phyloP scores from a whole-genome alignment of 2,329 filamentous ascomycete species.

The Rutstroemia sp. region DNA sequence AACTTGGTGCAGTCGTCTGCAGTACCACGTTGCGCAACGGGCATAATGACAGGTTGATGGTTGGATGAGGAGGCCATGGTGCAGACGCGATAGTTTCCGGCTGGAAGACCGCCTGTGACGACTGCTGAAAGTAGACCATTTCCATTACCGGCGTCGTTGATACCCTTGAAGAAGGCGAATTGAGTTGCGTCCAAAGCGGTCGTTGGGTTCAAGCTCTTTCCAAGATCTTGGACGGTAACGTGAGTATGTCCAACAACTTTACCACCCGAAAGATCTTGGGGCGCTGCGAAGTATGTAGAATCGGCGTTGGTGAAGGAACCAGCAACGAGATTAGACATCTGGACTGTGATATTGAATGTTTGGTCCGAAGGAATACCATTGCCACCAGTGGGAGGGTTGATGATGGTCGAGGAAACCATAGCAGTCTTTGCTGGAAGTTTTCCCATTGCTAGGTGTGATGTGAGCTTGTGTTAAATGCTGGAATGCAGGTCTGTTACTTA shows the following conservation, averaged over 20 bases:
- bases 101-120: conserved; percentile 32
- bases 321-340: conserved; percentile 31
- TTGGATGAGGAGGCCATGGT: conserved; percentile 36
- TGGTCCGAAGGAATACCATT: conserved; percentile 11
- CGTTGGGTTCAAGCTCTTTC: conserved; percentile 27
- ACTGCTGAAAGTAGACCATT: conserved; percentile 32
- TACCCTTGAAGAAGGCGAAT: conserved; percentile 37
- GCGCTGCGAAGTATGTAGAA: conserved; percentile 33
- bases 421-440: conserved; percentile 27
- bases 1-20: conserved; percentile 41
- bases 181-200: conserved; percentile 26
- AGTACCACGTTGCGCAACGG: conserved; percentile 38
- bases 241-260: conserved; percentile 34
- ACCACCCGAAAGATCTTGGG: conserved; percentile 29
- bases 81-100: conserved; percentile 38
- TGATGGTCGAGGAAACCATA: conserved; percentile 28
- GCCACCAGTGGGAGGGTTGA: conserved; percentile 21
- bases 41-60: conserved; percentile 38
- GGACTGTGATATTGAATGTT: conserved; percentile 30
- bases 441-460: conserved; percentile 25
- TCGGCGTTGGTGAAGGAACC: conserved; percentile 34
- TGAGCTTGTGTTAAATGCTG: background rate
- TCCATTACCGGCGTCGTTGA: conserved; percentile 35
- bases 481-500: conserved; percentile 22
- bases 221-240: conserved; percentile 33